Conservation (phyloP, 352 stramenopile species). For the Phytophthora pisi region DNA sequence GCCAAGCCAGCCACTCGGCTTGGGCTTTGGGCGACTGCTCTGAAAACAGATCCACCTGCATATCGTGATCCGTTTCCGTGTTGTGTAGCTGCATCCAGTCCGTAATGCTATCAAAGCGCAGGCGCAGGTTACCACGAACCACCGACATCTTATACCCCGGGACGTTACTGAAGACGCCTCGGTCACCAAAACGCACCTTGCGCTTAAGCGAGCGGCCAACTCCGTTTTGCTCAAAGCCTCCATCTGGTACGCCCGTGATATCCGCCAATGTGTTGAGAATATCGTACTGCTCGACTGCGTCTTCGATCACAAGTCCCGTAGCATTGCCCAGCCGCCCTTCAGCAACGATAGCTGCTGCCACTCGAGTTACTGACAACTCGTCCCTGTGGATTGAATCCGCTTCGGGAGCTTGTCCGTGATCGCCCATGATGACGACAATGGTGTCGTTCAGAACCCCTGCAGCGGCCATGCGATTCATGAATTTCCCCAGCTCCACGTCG, state of each 20-base stretch:
- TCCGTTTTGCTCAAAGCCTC: slow-evolving; percentile 5
- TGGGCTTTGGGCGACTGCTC: slow-evolving; percentile 14
- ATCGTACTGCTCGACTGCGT: slow-evolving; percentile 16
- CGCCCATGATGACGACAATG: slow-evolving; percentile 51
- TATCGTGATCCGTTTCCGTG: slow-evolving; percentile 35
- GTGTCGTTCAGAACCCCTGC: slow-evolving; percentile 49
- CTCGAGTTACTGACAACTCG: slow-evolving; percentile 31
- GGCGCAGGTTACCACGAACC: slow-evolving; percentile 29
- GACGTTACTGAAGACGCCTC: slow-evolving; percentile 6
- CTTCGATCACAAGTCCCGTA: slow-evolving; percentile 28
- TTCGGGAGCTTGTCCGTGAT: slow-evolving; percentile 21
- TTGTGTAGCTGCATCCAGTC: slow-evolving; percentile 38
- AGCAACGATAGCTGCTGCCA: slow-evolving; percentile 31
- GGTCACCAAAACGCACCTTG: slow-evolving; percentile 6
- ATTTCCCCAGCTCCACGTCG: slow-evolving; percentile 43
- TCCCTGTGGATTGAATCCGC: slow-evolving; percentile 17
- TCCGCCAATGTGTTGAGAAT: slow-evolving; percentile 16
- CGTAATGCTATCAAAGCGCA: slow-evolving; percentile 41
- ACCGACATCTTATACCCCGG: slow-evolving; percentile 4
- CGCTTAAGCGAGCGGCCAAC: slow-evolving; percentile 13
- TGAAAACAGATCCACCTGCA: slow-evolving; percentile 39
- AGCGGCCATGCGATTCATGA: slow-evolving; percentile 46
- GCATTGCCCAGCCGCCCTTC: slow-evolving; percentile 32
- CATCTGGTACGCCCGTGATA: slow-evolving; percentile 7
- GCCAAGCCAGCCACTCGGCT: slow-evolving; percentile 7